phyloP scores from a whole-genome alignment of 208 protist species.

The Porcisia deanei region DNA sequence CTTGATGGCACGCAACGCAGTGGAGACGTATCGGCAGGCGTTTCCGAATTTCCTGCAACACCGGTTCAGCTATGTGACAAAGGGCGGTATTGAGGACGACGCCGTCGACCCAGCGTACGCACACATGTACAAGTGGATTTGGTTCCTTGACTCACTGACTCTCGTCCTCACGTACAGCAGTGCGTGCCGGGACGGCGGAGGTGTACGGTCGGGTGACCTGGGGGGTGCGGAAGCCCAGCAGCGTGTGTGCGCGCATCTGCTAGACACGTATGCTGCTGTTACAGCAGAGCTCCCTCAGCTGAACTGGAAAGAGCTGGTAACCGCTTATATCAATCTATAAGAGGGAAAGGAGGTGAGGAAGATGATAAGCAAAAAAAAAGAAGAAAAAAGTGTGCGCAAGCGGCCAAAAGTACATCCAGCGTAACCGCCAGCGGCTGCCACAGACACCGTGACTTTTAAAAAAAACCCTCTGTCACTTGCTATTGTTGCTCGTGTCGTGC shows the following conservation, averaged over 20 bases:
- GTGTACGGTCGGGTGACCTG: no score
- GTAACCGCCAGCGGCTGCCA: no score
- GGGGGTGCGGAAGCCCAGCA: not conserved
- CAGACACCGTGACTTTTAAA: no score
- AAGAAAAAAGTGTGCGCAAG: no score
- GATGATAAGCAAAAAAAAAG: not conserved
- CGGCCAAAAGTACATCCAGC: no score
- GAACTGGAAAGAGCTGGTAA: not conserved
- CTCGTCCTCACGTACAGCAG: slow-evolving; percentile 4
- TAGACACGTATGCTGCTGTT: not conserved
- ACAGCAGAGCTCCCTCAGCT: slow-evolving; percentile 1
- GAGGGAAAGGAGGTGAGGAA: no score
- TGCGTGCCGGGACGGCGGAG: not conserved
- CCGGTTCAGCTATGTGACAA: not conserved
- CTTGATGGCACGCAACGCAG: slow-evolving; percentile 5
- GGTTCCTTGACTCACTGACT: slow-evolving; percentile 20
- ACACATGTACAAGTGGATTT: slow-evolving; percentile 12
- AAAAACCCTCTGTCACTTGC: no score
- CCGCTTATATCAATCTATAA: not conserved
- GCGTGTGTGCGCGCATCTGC: slow-evolving; percentile 10
- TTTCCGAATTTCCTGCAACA: slow-evolving; percentile 1
- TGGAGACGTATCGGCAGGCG: slow-evolving; percentile 10
- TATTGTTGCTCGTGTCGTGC: no score
- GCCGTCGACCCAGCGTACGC: no score
- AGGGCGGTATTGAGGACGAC: not conserved